These are phyloP conservation scores for Penicillium sp. DNA, from an alignment of 2,329 filamentous ascomycete species.

Conservation along the genomic window DNA sequence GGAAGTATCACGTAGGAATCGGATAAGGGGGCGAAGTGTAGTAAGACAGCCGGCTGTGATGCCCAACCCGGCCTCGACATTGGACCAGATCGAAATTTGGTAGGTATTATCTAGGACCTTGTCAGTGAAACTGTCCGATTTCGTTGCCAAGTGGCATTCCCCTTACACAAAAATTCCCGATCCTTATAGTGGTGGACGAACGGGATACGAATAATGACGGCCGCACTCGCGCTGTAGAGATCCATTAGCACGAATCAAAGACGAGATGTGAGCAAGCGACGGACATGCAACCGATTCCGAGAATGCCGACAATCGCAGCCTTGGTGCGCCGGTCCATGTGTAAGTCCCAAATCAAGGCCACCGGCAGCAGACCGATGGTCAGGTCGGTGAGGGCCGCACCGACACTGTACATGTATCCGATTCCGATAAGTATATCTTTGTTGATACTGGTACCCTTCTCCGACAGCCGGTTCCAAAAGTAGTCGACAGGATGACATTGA, in stretches of 20 bases:
- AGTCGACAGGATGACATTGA: slow-evolving; percentile 47
- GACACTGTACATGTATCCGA: slow-evolving; percentile 49
- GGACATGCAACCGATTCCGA: slow-evolving; percentile 51
- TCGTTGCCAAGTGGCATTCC: neutral
- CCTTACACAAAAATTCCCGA: slow-evolving; percentile 25
- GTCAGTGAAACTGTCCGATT: neutral
- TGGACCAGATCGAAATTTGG: slow-evolving; percentile 40
- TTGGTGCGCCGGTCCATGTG: slow-evolving; percentile 52
- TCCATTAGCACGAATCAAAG: slow-evolving; percentile 1
- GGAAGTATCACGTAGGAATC: slow-evolving; percentile 25
- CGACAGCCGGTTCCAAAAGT: slow-evolving; percentile 44
- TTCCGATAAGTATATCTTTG: slow-evolving; percentile 45
- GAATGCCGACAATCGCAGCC: slow-evolving; percentile 46
- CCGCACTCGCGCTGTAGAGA: slow-evolving; percentile 22
- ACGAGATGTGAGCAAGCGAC: slow-evolving; percentile 13
- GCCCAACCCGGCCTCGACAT: slow-evolving; percentile 31
- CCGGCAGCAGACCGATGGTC: slow-evolving; percentile 49
- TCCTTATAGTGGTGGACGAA: slow-evolving; percentile 18
- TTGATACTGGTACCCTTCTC: slow-evolving; percentile 40
- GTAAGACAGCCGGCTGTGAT: slow-evolving; percentile 36
- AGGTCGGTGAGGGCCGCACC: slow-evolving; percentile 47
- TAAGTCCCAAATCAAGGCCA: slow-evolving; percentile 51
- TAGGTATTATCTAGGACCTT: slow-evolving; percentile 36
- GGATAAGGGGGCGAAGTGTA: slow-evolving; percentile 45
- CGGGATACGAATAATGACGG: slow-evolving; percentile 25